A percentile compares a stretch with the other conserved stretches of the same genome.
Evolutionary conservation across 352 stramenopile species (phyloP).

Genomic region (Pythium diclinum): DNA sequence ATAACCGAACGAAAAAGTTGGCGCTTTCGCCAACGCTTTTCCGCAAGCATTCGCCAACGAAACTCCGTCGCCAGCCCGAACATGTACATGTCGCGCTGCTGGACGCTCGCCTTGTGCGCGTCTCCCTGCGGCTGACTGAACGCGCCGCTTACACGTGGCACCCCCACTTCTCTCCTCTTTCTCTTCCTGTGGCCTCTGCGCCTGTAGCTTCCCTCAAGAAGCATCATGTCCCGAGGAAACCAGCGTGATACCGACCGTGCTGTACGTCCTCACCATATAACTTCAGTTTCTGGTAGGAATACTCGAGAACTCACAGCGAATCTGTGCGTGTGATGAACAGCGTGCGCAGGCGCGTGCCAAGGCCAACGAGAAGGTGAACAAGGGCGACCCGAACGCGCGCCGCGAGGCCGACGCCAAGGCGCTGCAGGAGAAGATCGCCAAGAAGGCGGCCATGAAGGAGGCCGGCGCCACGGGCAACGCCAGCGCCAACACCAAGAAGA

Average conservation of each 20-base stretch:
- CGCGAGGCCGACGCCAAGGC: conserved; percentile 73
- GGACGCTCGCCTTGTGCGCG: not conserved
- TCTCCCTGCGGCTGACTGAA: not conserved
- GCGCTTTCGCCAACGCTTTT: not conserved
- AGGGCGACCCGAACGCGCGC: conserved; percentile 58
- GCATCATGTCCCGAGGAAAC: conserved; percentile 74
- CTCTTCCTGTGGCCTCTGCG: not conserved
- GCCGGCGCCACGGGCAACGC: conserved; percentile 32
- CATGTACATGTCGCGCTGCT: conserved; percentile 3
- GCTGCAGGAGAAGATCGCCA: conserved; percentile 79
- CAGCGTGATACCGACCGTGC: conserved; percentile 73
- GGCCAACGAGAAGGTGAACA: conserved; percentile 15
- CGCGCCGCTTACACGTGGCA: conserved; percentile 1
- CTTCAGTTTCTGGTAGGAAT: not conserved
- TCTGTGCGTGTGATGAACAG: conserved; percentile 30
- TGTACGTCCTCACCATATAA: conserved; percentile 30
- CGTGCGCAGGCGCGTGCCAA: conserved; percentile 63
- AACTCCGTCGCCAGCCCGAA: not conserved
- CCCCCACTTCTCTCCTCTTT: not conserved
- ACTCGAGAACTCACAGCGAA: not conserved
- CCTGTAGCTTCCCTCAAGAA: conserved; percentile 1
- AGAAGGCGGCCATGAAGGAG: conserved; percentile 64
- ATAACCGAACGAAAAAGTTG: not conserved
- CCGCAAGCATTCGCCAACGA: not conserved
- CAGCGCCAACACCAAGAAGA: conserved; percentile 23